phyloP scores from a whole-genome alignment of 1,284 basidiomycete species.

The Cystobasidium sp. region DNA sequence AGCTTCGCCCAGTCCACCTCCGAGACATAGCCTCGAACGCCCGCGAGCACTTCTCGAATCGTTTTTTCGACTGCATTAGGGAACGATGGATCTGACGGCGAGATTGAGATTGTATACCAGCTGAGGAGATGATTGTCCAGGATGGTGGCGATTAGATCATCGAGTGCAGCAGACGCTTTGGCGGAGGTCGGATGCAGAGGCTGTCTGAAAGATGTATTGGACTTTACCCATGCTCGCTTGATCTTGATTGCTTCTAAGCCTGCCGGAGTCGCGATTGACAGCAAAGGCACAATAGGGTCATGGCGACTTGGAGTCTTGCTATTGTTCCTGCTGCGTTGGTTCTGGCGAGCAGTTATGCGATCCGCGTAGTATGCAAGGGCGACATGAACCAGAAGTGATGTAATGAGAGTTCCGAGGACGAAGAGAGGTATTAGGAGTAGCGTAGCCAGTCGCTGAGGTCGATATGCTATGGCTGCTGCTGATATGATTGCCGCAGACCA shows the following conservation, averaged over 20 bases:
- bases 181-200: slow-evolving; percentile 68
- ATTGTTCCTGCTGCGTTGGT: not conserved
- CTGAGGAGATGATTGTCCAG: slow-evolving; percentile 78
- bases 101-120: slow-evolving; percentile 78
- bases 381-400: slow-evolving; percentile 20
- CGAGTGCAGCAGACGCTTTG: slow-evolving; percentile 71
- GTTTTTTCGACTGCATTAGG: slow-evolving; percentile 78
- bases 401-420: slow-evolving; percentile 1
- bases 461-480: slow-evolving; percentile 10
- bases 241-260: slow-evolving; percentile 37
- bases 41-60: slow-evolving; percentile 67
- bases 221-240: slow-evolving; percentile 14
- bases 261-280: slow-evolving; percentile 40
- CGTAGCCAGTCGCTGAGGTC: slow-evolving; percentile 6
- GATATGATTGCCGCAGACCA: not conserved
- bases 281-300: slow-evolving; percentile 31
- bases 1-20: slow-evolving; percentile 74
- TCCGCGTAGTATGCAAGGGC: slow-evolving; percentile 26
- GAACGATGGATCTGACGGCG: slow-evolving; percentile 76
- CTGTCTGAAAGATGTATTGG: slow-evolving; percentile 25
- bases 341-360: not conserved
- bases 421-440: slow-evolving; percentile 21
- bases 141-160: slow-evolving; percentile 74
- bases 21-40: slow-evolving; percentile 2
- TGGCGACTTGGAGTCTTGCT: not conserved